These are phyloP conservation scores for Fraxinus paxiana DNA, from an alignment of 305 asterid species.

Conservation along the genomic window DNA sequence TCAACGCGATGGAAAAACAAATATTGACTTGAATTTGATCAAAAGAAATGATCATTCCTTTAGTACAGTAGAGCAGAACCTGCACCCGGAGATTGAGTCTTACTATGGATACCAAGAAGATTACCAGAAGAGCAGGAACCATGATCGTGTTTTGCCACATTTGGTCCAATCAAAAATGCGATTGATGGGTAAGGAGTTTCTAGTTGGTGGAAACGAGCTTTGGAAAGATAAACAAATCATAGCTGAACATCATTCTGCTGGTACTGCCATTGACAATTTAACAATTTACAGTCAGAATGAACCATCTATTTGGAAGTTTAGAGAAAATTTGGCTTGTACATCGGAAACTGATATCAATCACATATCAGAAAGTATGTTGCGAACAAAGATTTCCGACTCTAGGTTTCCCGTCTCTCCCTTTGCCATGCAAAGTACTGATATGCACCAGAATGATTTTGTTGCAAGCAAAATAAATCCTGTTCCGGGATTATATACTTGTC, in stretches of 20 bases:
- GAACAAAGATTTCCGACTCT: neutral
- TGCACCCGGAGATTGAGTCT: conserved; percentile 18
- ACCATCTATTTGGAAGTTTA: conserved; percentile 36
- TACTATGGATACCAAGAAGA: conserved; percentile 27
- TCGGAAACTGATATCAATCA: conserved; percentile 33
- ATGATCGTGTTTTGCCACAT: conserved; percentile 16
- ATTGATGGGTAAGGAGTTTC: conserved; percentile 71
- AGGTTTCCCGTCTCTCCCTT: conserved; percentile 26
- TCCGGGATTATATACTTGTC: conserved; percentile 25
- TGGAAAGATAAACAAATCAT: conserved; percentile 49
- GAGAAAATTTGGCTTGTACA: conserved; percentile 30
- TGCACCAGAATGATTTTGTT: conserved; percentile 31
- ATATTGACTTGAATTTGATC: conserved; percentile 21
- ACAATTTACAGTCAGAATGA: conserved; percentile 27
- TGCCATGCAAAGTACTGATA: conserved; percentile 26
- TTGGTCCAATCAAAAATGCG: conserved; percentile 55
- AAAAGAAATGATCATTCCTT: conserved; percentile 25
- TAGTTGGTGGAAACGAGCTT: conserved; percentile 37
- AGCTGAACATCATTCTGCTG: conserved; percentile 29
- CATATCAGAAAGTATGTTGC: conserved; percentile 26
- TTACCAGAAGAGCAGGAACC: conserved; percentile 20
- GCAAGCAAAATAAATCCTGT: conserved; percentile 27
- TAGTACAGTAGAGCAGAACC: conserved; percentile 21
- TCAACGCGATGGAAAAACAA: conserved; percentile 27
- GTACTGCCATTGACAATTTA: conserved; percentile 17